Conservation (phyloP, 129 eudicot species). For the Silybum marianum region DNA sequence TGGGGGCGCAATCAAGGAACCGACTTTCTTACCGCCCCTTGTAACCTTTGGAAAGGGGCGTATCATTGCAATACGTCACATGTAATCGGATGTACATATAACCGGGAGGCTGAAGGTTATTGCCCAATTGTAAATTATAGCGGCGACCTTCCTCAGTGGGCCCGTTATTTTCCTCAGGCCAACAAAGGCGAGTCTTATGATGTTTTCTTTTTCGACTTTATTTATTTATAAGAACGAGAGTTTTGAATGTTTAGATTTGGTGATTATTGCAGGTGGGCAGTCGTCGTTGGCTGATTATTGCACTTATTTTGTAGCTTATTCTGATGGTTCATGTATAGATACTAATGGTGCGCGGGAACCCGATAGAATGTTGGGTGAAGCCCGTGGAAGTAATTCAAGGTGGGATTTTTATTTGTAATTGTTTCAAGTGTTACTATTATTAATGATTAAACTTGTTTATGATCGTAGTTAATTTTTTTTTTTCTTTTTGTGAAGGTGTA, state of each 20-base stretch:
- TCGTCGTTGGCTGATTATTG: slow-evolving; percentile 97
- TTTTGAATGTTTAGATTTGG: slow-evolving; percentile 3
- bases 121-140: slow-evolving; percentile 83
- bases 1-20: slow-evolving; percentile 97
- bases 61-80: slow-evolving; percentile 92
- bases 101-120: slow-evolving; percentile 94
- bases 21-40: slow-evolving; percentile 83
- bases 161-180: slow-evolving; percentile 86
- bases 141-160: slow-evolving; percentile 91
- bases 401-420: slow-evolving; percentile 11
- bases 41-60: slow-evolving; percentile 94
- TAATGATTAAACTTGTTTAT: background rate
- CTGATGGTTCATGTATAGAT: slow-evolving; percentile 97
- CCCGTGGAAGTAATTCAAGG: slow-evolving; percentile 93
- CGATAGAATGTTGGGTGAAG: slow-evolving; percentile 96
- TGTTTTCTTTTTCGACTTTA: background rate
- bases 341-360: slow-evolving; percentile 86
- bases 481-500: slow-evolving; percentile 59
- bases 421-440: background rate
- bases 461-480: background rate
- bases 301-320: slow-evolving; percentile 90
- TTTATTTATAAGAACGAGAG: background rate
- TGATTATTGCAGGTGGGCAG: slow-evolving; percentile 85
- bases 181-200: slow-evolving; percentile 60
- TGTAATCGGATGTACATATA: slow-evolving; percentile 82